A percentile compares a stretch with the other conserved stretches of the same genome.
These are phyloP conservation scores for Glycine soja DNA, from an alignment of 306 rosid genomes.

Conservation along the genomic window DNA sequence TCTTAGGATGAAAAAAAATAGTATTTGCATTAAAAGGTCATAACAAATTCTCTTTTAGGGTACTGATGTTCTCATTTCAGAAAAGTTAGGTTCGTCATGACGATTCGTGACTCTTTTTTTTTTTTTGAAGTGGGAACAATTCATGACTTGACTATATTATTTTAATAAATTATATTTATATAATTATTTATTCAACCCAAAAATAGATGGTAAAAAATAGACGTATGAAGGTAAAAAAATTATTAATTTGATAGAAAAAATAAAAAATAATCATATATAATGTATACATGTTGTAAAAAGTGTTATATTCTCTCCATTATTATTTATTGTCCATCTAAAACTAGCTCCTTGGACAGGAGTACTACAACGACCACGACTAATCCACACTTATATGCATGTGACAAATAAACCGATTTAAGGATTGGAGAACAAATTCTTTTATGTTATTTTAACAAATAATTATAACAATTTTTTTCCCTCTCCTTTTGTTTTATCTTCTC, in stretches of 20 bases:
- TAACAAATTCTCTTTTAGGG: conserved; percentile 10
- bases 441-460: too few relatives aligned
- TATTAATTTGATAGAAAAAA: neutral
- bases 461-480: too few relatives aligned
- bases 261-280: neutral
- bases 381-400: too few relatives aligned
- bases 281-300: neutral
- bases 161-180: neutral
- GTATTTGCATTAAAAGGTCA: conserved; percentile 24
- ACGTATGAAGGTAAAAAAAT: neutral
- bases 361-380: too few relatives aligned
- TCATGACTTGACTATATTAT: conserved; percentile 18
- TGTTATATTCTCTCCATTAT: too few relatives aligned
- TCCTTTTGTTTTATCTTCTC: too few relatives aligned
- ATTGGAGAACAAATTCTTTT: too few relatives aligned
- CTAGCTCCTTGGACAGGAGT: too few relatives aligned
- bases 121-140: too few relatives aligned
- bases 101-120: neutral
- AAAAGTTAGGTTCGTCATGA: conserved; percentile 37
- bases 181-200: neutral
- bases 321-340: too few relatives aligned
- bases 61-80: conserved; percentile 5
- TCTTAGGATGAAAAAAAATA: neutral
- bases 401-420: too few relatives aligned
- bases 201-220: neutral